Base-by-base conservation (phyloP, 2,329 filamentous ascomycete genomes). In the Pseudogymnoascus sp. region DNA sequence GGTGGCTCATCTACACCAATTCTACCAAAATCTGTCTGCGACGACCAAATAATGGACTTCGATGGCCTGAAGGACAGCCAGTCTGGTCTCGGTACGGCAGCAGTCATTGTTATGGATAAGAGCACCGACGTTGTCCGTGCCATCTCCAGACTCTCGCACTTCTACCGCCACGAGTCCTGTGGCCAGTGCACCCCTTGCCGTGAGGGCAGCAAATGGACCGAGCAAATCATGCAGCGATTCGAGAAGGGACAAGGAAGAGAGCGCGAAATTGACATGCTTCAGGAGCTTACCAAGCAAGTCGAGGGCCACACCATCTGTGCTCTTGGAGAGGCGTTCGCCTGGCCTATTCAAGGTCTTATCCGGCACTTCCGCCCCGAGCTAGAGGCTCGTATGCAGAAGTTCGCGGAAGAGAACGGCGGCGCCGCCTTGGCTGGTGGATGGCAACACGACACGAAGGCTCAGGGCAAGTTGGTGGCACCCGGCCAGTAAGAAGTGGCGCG, bases 131-230 rank as follows among this genome's bases (percentile, higher is more conserved):
- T 99, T 58, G 91, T 99, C 67, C 88, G 92, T 65, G 90, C 90
- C 71, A 97, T 99, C 72, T 86, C 89, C 65, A 87, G 94, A 68
- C 84, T 99, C 68, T 90, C 89, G 70, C 90, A 92, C 74, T 99
- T 99, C 80, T 99, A 99, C 81, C 89, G 92, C 76, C 94, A 99
- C 79, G 94, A 99, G 80, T 92, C 86, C 66, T 99, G 94, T 75
- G 94, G 94, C 62, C 94, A 99, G 79, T 99, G 94, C 80, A 99
- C 94, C 61, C 94, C 94, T n/a, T 99, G 94, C 82, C 89, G 94
- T 73, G 94, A 99, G 78, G 94, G 94, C 66, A 95, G 88, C 80
- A 96, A 95, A 79, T 99, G 94, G 94, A 96, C 92, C 9, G 89
- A 95, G 76, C 92, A 99, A 80, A 97, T 99, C 75, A 97, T 99